A percentile compares a stretch with the other conserved stretches of the same genome.
These are phyloP conservation scores for Cronartium quercuum DNA, from an alignment of 1,284 basidiomycete species.

Conservation along the genomic window DNA sequence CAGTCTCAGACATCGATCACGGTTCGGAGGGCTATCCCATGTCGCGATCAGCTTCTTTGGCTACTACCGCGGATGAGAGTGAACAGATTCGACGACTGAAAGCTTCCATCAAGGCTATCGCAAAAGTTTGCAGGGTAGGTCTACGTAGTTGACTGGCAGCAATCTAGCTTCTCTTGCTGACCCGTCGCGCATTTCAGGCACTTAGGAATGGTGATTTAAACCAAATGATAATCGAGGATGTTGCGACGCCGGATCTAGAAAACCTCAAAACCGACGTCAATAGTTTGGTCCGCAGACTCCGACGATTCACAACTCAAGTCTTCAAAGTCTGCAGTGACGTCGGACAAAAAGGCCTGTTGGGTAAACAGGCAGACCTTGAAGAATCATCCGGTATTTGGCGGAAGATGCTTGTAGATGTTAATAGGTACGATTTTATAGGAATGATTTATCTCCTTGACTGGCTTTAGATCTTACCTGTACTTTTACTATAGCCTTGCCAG, in stretches of 20 bases:
- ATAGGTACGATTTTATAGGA: constrained; percentile 6
- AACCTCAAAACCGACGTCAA: constrained; percentile 37
- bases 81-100: constrained; percentile 37
- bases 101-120: constrained; percentile 37
- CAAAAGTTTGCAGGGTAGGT: constrained; percentile 38
- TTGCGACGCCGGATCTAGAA: constrained; percentile 33
- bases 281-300: constrained; percentile 14
- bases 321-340: constrained; percentile 37
- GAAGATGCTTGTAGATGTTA: constrained; percentile 38
- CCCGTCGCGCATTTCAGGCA: constrained; percentile 4
- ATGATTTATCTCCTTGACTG: neutral
- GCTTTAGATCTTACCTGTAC: neutral
- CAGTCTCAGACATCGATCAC: neutral
- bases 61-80: constrained; percentile 30
- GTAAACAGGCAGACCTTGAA: constrained; percentile 34
- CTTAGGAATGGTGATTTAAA: constrained; percentile 32
- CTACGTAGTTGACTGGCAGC: neutral
- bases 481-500: constrained; percentile 22
- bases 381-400: constrained; percentile 37
- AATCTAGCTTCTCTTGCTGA: neutral
- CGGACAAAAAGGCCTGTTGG: constrained; percentile 33
- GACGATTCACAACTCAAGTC: constrained; percentile 37
- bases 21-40: constrained; percentile 2
- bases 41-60: neutral
- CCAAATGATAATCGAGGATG: constrained; percentile 38